Percentiles rank a stretch among this genome's conserved stretches.
phyloP scores from a whole-genome alignment of 768 basidiomycete genomes.

The Cystofilobasidium macerans region DNA sequence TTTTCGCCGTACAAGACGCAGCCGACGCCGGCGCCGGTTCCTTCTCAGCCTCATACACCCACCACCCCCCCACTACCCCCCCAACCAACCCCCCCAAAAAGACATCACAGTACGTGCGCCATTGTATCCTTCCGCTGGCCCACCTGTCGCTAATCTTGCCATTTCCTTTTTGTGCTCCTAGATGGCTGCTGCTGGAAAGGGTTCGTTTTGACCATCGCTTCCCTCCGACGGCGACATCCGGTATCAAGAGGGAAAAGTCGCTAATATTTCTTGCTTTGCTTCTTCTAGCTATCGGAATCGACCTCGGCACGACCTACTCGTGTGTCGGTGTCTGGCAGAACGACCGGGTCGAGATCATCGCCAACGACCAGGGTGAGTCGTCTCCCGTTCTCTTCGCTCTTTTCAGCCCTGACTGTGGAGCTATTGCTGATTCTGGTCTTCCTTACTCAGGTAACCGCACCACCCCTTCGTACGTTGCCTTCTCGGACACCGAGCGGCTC shows the following conservation, averaged over 20 bases:
- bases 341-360: constrained; percentile 97
- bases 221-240: neutral
- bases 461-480: constrained; percentile 90
- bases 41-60: neutral
- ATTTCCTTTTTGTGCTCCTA: neutral
- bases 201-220: neutral
- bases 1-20: neutral
- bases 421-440: neutral
- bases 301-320: constrained; percentile 41
- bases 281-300: constrained; percentile 23
- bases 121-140: neutral
- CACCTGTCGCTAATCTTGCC: neutral
- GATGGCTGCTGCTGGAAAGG: constrained; percentile 9
- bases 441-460: constrained; percentile 59
- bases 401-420: constrained; percentile 31
- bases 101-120: neutral
- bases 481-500: constrained; percentile 64
- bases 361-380: constrained; percentile 26
- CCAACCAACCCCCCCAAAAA: neutral
- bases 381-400: neutral
- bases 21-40: neutral
- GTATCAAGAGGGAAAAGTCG: neutral
- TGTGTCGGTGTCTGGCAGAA: constrained; percentile 82
- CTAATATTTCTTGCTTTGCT: neutral
- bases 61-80: neutral